A percentile compares a stretch with the other conserved stretches of the same genome.
phyloP scores from a whole-genome alignment of 2,329 filamentous ascomycete species.

The Drechmeria coniospora region DNA sequence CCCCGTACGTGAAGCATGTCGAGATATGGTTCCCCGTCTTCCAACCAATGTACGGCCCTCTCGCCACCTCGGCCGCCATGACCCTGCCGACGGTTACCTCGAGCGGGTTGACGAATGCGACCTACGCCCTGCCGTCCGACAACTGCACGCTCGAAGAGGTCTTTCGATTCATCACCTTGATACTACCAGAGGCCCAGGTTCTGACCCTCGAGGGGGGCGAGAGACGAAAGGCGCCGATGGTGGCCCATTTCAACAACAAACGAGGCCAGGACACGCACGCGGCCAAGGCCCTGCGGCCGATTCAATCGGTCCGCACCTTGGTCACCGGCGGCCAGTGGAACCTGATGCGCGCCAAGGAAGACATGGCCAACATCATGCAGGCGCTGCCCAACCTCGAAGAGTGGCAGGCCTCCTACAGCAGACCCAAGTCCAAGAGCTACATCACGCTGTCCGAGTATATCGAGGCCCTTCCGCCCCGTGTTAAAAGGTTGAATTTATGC shows the following conservation, averaged over 20 bases:
- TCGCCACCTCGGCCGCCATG: slow-evolving; percentile 25
- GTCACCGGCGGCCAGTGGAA: slow-evolving; percentile 68
- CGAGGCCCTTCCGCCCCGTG: slow-evolving; percentile 35
- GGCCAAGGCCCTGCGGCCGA: slow-evolving; percentile 24
- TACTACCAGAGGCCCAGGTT: slow-evolving; percentile 46
- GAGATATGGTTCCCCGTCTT: slow-evolving; percentile 70
- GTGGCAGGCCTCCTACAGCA: slow-evolving; percentile 51
- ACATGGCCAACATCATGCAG: slow-evolving; percentile 45
- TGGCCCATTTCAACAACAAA: slow-evolving; percentile 23
- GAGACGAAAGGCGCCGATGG: slow-evolving; percentile 57
- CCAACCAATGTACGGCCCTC: slow-evolving; percentile 35
- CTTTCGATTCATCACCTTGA: slow-evolving; percentile 44
- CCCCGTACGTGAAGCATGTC: slow-evolving; percentile 51
- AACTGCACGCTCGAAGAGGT: slow-evolving; percentile 58
- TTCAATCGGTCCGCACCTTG: slow-evolving; percentile 47
- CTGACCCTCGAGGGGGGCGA: slow-evolving; percentile 65
- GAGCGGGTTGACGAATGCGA: slow-evolving; percentile 39
- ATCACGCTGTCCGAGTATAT: slow-evolving; percentile 52
- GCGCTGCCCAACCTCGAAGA: slow-evolving; percentile 51
- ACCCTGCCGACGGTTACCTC: slow-evolving; percentile 36
- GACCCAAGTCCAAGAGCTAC: slow-evolving; percentile 60
- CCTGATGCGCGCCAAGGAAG: slow-evolving; percentile 45
- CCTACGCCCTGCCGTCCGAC: slow-evolving; percentile 43
- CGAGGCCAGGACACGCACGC: slow-evolving; percentile 7
- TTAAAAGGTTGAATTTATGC: slow-evolving; percentile 51